Percentiles rank a stretch among this genome's conserved stretches.
Evolutionary conservation across 768 basidiomycete genomes (phyloP).

Genomic region (Russula compacta): DNA sequence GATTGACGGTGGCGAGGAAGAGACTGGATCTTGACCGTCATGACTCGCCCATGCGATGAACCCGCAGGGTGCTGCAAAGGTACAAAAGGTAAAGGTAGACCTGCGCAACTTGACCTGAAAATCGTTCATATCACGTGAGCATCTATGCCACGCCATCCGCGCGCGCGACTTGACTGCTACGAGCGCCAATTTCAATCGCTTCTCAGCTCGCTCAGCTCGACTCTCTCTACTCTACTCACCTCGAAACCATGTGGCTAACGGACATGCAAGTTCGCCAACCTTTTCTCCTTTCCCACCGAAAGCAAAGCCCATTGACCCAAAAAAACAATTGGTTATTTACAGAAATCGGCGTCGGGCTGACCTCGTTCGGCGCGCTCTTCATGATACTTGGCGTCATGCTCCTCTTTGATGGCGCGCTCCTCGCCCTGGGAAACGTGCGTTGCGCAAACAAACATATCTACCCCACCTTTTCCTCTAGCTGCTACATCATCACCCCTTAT

Average conservation of each 20-base stretch:
- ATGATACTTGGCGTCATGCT: constrained; percentile 95
- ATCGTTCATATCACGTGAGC: not conserved
- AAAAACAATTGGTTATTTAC: no score
- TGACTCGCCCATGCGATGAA: no score
- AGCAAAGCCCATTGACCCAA: not conserved
- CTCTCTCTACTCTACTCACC: not conserved
- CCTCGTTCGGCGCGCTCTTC: constrained; percentile 90
- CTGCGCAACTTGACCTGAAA: no score
- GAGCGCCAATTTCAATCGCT: not conserved
- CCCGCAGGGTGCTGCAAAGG: no score
- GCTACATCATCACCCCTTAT: not conserved
- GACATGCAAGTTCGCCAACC: constrained; percentile 49
- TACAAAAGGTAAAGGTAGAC: no score
- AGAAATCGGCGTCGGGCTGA: constrained; percentile 97
- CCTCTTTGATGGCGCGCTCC: constrained; percentile 91
- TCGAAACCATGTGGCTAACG: constrained; percentile 47
- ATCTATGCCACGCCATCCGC: not conserved
- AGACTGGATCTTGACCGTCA: no score
- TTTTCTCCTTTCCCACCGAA: not conserved
- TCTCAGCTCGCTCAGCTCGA: no score
- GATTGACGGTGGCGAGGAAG: no score
- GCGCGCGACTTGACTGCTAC: not conserved
- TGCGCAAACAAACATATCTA: not conserved
- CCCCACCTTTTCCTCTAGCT: not conserved
- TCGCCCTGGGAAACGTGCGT: constrained; percentile 93